Evolutionary conservation across 1,284 basidiomycete species (phyloP), one percentile per base, ranked within the genome.

Genomic region (Hymenochaete sp.): DNA sequence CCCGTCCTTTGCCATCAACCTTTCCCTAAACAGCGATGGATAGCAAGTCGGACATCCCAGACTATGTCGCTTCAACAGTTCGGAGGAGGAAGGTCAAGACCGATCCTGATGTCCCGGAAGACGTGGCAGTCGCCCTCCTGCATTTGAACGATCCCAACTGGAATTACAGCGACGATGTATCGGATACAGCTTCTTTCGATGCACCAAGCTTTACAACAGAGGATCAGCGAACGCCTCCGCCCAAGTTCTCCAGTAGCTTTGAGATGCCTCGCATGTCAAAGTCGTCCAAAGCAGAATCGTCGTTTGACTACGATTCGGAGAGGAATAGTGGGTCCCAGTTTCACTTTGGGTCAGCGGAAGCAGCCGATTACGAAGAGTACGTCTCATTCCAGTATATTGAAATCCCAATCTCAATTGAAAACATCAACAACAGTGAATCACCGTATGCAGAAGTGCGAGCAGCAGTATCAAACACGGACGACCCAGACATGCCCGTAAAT

Each of bases 391-490:
- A 2, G 18, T 29, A n/a, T n/a, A n/a, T 26, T n/a, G 49, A 22
- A 19, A 21, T 4, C 11, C 10, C 10, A 14, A 21, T 32, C 16
- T 38, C 53, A 46, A 46, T 55, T 58, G 18, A 59, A 52, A 37
- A 25, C 55, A 16, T 11, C 38, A 35, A 46, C 19, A 29, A 14
- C 53, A 87, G 83, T 52, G 82, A 86, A 58, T 93, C 89, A 2
- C 88, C 89, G 6, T 93, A 92, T 58, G 79, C 87, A 3, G 88
- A 92, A 68, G 89, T 93, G 33, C 78, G 89, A 44, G 87, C 89
- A 16, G 78, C 85, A 3, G 83, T 91, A n/a, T 70, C 83, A 21
- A 85, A 78, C 53, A 67, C 77, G 21, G 89, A 93, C 56, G 88
- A 92, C 59, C 76, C 79, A 2, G 63, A 69, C 9, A 85, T 90